Conservation (phyloP, 2,329 filamentous ascomycete species). For the Fusarium xyrophilum region DNA sequence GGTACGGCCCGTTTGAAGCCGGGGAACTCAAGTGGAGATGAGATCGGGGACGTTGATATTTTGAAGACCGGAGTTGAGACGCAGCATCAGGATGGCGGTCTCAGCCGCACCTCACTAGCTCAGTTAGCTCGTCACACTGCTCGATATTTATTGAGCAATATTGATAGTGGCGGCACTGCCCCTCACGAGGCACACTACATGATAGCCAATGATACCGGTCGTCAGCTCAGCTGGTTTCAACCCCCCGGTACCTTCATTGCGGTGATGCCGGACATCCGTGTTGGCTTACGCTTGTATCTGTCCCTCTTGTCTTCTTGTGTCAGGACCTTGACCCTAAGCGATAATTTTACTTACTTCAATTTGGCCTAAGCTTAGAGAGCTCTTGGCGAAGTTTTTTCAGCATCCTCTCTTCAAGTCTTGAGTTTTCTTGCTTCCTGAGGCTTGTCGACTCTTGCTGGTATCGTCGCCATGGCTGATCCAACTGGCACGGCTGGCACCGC, state of each 20-base stretch:
- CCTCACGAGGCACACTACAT: not conserved
- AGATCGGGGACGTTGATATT: accelerated
- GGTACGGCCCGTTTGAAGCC: not conserved
- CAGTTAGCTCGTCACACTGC: not conserved
- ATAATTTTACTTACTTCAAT: too few species aligned
- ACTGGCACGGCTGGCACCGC: not conserved
- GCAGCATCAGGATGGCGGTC: accelerated
- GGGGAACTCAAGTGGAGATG: accelerated
- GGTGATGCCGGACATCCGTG: not conserved
- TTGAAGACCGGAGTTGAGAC: not conserved
- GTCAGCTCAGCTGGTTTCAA: not conserved
- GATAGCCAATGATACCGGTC: not conserved
- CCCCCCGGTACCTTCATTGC: accelerated
- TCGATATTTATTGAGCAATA: not conserved
- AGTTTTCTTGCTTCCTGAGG: too few species aligned
- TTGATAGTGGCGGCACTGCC: not conserved
- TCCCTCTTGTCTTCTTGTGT: too few species aligned
- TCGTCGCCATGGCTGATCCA: not conserved
- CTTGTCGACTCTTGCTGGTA: too few species aligned
- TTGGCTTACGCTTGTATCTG: too few species aligned
- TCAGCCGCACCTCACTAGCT: not conserved
- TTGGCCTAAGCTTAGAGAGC: too few species aligned
- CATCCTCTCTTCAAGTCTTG: too few species aligned
- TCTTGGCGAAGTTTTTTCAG: too few species aligned
- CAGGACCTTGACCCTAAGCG: too few species aligned